Base-by-base conservation (phyloP, 1,284 basidiomycete species). In the Trichosporon ovoides region DNA sequence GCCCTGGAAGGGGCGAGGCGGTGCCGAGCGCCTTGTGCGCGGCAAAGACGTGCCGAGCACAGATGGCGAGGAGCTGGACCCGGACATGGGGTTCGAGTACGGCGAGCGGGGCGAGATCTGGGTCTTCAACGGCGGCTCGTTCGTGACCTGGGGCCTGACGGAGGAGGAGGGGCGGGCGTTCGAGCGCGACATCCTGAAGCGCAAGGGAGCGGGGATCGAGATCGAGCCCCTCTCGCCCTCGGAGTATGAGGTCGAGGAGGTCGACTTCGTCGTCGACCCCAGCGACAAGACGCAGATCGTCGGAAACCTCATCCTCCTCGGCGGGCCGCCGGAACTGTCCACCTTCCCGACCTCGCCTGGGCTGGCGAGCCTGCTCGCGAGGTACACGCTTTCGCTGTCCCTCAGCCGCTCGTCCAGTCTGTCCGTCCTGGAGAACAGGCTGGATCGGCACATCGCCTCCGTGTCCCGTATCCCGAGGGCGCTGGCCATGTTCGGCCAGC, bases 301-400 rank as follows among this genome's bases (percentile, higher is more conserved):
- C 70, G 91, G 91, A 38, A 91, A 94, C 71, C 77, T 94, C 57
- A 92, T 93, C 61, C 88, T 93, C 53, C 83, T 94, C n/a, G 91
- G 91, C 3, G 80, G 83, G 52, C 83, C 82, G 18, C 80, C 84
- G 77, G 68, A 70, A 24, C 65, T 77, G 14, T 76, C 72, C 9
- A 76, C 71, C 13, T 78, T 75, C 65, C 72, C 69, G 33, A 65
- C 67, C 16, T 73, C 72, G 28, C 73, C 69, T 6, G 71, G 69
- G 18, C 71, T 76, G 57, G 70, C 75, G 18, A 68, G 88, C 0
- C 79, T 93, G 2, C 80, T 92, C 1, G 88, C 87, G 1, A 86
- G 91, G 31, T 95, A 94, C 71, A 87, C 91, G 3, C 89, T 87
- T 74, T 92, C 90, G 0, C 88, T 94, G 68, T 90, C 91, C 0